Percentiles rank a stretch among this genome's conserved stretches.
Evolutionary conservation across 2,329 filamentous ascomycete genomes (phyloP).

Genomic region (Aschersonia sp.): DNA sequence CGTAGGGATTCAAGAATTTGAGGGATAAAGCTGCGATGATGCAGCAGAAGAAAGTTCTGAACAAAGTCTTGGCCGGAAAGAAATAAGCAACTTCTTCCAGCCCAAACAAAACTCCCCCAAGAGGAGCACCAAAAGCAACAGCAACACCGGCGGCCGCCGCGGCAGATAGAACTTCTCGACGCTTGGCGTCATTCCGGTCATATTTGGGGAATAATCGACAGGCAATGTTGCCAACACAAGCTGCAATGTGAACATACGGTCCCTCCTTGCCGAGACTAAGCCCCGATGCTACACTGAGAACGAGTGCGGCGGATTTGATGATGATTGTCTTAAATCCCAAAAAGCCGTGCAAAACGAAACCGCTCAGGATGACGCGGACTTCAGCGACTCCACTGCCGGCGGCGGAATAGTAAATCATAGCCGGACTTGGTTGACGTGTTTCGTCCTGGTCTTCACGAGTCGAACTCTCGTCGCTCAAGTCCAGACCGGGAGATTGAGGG

Average conservation of each 20-base stretch:
- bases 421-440: constrained; percentile 28
- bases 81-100: constrained; percentile 95
- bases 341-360: constrained; percentile 93
- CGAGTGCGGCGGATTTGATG: constrained; percentile 69
- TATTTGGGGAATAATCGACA: constrained; percentile 94
- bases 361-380: constrained; percentile 93
- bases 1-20: constrained; percentile 92
- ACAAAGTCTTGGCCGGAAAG: constrained; percentile 92
- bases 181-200: constrained; percentile 83
- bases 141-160: constrained; percentile 84
- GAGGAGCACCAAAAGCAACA: constrained; percentile 82
- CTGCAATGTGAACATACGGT: constrained; percentile 93
- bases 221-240: constrained; percentile 87
- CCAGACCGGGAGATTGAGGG: constrained; percentile 20
- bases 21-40: constrained; percentile 83
- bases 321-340: constrained; percentile 76
- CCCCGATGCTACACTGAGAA: constrained; percentile 83
- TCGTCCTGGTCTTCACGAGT: constrained; percentile 25
- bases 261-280: constrained; percentile 89
- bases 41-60: constrained; percentile 96
- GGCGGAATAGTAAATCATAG: constrained; percentile 90
- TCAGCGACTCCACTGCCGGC: constrained; percentile 94
- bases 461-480: constrained; percentile 27
- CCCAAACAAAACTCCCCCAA: constrained; percentile 80
- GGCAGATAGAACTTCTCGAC: constrained; percentile 85